Base-by-base conservation (phyloP, 108 stramenopile genomes). In the Ochromonas danica region DNA sequence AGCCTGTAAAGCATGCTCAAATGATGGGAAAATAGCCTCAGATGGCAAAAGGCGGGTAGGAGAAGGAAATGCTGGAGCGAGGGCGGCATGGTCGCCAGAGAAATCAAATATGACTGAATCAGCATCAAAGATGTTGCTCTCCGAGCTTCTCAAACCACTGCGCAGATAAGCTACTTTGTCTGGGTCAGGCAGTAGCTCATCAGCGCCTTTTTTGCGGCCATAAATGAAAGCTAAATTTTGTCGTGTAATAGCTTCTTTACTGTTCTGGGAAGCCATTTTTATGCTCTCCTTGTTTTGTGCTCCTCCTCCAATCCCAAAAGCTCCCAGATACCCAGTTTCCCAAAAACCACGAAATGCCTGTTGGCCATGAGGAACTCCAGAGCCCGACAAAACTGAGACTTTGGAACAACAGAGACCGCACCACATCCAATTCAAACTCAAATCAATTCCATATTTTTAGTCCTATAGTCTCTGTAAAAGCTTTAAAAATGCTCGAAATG, bases 1-100 rank as follows among this genome's bases (percentile, higher is more conserved):
- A 57, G 51, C 51, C 10, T 57, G 51, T 10, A 57, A 22, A 57
- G 51, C 51, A 57, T 57, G 51, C 51, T 57, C 51, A 57, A 57
- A 57, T 10, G 51, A 57, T 57, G 51, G 51, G 22, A 17, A 57
- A 10, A 22, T 10, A 17, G 22, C 10, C 17, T 22, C 22, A 22
- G 10, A 10, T 57, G 17, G 17, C 22, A 17, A 17, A 22, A 57
- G 51, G 51, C 10, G 17, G 17, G 22, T 22, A 10, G 10, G 17
- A 22, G 17, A 57, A 17, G 10, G 10, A 57, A 17, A 22, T 22
- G 51, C 51, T 22, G 51, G 51, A 10, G 22, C 10, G 10, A 57
- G 22, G 10, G 51, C 17, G 17, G 10, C 51, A 10, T 22, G 22
- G 17, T 57, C 51, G 51, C 51, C 51, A 57, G 51, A 57, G 22